Evolutionary conservation across 495 filamentous ascomycete genomes (phyloP), one percentile per base, ranked within the genome.

Genomic region (Oidiodendron maius): DNA sequence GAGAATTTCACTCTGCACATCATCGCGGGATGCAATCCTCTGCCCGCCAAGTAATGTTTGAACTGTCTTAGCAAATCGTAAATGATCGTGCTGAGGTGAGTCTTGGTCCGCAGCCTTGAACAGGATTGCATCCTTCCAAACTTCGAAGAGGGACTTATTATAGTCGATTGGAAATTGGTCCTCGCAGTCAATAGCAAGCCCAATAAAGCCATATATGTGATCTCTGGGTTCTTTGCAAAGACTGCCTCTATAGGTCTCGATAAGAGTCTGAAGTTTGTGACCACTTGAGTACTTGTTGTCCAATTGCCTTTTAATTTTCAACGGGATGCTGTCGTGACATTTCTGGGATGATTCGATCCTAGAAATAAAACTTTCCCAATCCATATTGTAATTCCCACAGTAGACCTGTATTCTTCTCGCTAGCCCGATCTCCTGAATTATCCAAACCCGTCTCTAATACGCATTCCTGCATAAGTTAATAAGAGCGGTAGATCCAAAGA

Each of bases 401-500:
- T 30, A 30, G 26, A 5, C 5, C 5, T 5, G 26, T 5, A 5
- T 5, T 30, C 12, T 30, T 12, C 12, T n/a, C n/a, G 26, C 5
- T 5, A 12, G n/a, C n/a, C n/a, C n/a, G n/a, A n/a, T n/a, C 20
- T 51, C 48, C 12, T 51, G 48, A 12, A 51, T 39, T 13, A 51
- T 44, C 48, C 48, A 51, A 5, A 51, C 16, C 20, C 48, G 26
- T 2, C 22, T 39, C 48, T 41, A 51, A 26, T 51, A 51, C 12
- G 11, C 3, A 9, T 20, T 16, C 2, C 8, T 24, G 24, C 40
- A 51, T 21, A 51, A n/a, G n/a, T n/a, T n/a, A n/a, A n/a, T n/a
- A n/a, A n/a, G n/a, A n/a, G n/a, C n/a, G n/a, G n/a, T n/a, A n/a
- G n/a, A n/a, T n/a, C n/a, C n/a, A n/a, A n/a, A n/a, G n/a, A n/a